Evolutionary conservation across 78 protist species (phyloP).

Genomic region (Mantamonas sphyraenae): DNA sequence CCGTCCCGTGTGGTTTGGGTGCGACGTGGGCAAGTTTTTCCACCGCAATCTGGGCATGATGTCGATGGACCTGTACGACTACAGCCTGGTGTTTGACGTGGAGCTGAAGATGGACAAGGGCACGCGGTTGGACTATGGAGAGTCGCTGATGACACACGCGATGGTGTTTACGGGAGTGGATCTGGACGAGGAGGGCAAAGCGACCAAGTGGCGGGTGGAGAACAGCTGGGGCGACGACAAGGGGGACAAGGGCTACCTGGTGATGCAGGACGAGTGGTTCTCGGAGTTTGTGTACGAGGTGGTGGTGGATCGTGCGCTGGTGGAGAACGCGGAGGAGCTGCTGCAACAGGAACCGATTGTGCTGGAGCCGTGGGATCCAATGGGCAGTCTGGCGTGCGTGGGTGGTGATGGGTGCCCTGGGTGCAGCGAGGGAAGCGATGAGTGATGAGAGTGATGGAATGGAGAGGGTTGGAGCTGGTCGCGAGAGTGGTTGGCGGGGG

Average conservation of each 20-base stretch:
- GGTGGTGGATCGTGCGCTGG: constrained; percentile 7
- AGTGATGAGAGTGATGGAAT: too few relatives aligned
- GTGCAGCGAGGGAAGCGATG: too few relatives aligned
- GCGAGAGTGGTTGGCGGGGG: too few relatives aligned
- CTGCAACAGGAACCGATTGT: not conserved
- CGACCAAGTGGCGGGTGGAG: constrained; percentile 11
- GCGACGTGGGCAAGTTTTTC: constrained; percentile 11
- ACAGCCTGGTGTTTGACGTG: constrained; percentile 1
- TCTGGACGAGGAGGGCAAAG: not conserved
- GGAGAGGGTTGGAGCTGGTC: too few relatives aligned
- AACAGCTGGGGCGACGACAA: constrained; percentile 19
- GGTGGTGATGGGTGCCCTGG: too few relatives aligned
- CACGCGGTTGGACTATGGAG: constrained; percentile 8
- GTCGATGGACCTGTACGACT: not conserved
- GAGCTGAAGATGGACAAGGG: not conserved
- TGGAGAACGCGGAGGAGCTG: not conserved
- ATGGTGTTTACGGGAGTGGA: constrained; percentile 41
- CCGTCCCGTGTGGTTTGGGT: constrained; percentile 25
- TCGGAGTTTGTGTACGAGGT: constrained; percentile 27
- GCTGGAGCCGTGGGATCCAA: constrained; percentile 46
- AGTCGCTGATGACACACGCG: constrained; percentile 41
- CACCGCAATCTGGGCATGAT: not conserved
- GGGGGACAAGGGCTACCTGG: constrained; percentile 31
- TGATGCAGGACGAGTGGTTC: constrained; percentile 40
- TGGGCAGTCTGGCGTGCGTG: constrained; percentile 38